Conservation (phyloP, 225 moss, liverwort and hornwort genomes). For the Bryum argenteum region DNA sequence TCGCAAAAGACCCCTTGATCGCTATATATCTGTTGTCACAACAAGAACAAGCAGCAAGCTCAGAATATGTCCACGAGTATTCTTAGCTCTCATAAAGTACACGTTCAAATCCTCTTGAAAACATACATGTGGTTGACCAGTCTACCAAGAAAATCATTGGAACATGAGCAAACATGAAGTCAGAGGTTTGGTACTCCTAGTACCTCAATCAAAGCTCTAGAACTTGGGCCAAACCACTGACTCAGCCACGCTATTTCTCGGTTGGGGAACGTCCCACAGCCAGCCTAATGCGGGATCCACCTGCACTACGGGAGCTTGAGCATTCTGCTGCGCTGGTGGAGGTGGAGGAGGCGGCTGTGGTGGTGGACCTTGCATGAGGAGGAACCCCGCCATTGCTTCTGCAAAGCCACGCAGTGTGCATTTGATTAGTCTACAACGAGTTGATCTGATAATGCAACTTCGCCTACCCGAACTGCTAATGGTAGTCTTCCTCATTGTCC, state of each 20-base stretch:
- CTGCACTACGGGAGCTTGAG: no score
- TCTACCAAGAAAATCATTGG: no score
- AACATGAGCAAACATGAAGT: no score
- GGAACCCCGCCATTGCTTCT: constrained; percentile 21
- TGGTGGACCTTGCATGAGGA: background rate
- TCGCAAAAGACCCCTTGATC: no score
- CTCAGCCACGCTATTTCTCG: constrained; percentile 5
- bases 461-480: background rate
- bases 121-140: no score
- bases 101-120: no score
- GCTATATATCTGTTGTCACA: background rate
- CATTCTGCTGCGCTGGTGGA: no score
- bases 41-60: no score
- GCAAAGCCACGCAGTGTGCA: background rate
- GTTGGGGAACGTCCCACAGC: constrained; percentile 27
- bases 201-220: background rate
- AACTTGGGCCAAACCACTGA: constrained; percentile 34
- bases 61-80: no score
- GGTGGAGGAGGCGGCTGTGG: no score
- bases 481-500: no score
- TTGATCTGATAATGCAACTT: background rate
- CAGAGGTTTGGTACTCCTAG: background rate
- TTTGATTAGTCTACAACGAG: background rate
- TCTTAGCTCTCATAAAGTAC: no score
- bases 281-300: constrained; percentile 18